Evolutionary conservation across 2,329 filamentous ascomycete species (phyloP).

Genomic region (Fusarium palustre): DNA sequence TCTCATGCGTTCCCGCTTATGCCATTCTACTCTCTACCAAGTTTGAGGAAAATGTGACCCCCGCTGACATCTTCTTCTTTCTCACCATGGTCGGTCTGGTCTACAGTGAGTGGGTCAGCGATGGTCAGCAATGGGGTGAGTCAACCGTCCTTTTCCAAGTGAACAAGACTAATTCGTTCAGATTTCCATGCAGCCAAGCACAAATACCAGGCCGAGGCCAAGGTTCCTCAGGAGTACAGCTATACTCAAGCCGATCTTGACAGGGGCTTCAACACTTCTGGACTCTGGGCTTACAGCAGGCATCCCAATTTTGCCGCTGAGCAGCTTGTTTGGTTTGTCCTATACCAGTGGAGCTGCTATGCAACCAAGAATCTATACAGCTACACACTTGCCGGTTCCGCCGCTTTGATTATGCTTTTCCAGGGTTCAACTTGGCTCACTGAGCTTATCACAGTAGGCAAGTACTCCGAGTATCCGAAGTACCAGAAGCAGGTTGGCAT

Average conservation of each 20-base stretch:
- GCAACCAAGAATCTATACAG: conserved; percentile 77
- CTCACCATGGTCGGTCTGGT: conserved; percentile 63
- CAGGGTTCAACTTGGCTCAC: conserved; percentile 91
- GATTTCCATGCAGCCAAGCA: conserved; percentile 86
- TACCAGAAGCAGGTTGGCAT: conserved; percentile 87
- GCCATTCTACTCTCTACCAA: conserved; percentile 79
- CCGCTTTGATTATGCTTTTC: conserved; percentile 82
- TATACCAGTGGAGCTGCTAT: conserved; percentile 91
- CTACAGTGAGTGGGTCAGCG: conserved; percentile 80
- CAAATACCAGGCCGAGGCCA: conserved; percentile 72
- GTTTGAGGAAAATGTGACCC: conserved; percentile 63
- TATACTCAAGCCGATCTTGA: conserved; percentile 82
- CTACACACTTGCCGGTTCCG: conserved; percentile 80
- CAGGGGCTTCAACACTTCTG: conserved; percentile 86
- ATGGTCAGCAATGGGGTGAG: conserved; percentile 91
- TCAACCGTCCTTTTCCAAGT: conserved; percentile 4
- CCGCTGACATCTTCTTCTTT: conserved; percentile 62
- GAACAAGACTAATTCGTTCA: conserved; percentile 47
- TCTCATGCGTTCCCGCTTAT: conserved; percentile 84
- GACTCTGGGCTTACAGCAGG: conserved; percentile 87
- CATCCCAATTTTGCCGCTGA: conserved; percentile 97
- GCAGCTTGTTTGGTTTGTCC: conserved; percentile 86
- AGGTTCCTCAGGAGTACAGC: conserved; percentile 38
- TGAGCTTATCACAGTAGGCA: conserved; percentile 80
- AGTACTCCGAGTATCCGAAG: conserved; percentile 88